Base-by-base conservation (phyloP, 2,329 filamentous ascomycete genomes). In the Fusarium heterosporum region DNA sequence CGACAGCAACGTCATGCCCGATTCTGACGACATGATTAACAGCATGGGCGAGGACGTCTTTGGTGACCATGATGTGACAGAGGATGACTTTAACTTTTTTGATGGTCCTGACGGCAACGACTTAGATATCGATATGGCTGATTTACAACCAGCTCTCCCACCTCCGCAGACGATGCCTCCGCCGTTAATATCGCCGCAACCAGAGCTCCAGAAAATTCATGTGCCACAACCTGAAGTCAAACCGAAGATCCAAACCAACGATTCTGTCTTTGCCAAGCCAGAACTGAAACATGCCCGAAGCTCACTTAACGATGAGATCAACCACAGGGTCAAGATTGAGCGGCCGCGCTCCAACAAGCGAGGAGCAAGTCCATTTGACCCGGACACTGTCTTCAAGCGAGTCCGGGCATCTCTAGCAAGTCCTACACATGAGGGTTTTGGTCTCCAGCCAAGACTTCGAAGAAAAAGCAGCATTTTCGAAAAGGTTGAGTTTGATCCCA, bases 61-160 rank as follows among this genome's bases (percentile, higher is more conserved):
- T 77, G 88, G 85, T n/a, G 86, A 89, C n/a, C 85, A 87, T 64
- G 87, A 89, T 67, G 84, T 95, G n/a, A 93, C 90, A 2, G 92
- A 96, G 69, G 91, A 88, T 8, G 92, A 96, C 73, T 95, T 95
- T 75, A 92, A 87, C 74, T 95, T 94, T 76, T 95, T 95, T 69
- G 91, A 95, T 71, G 79, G 84, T 26, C 82, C 84, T 4, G 80
- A 75, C 4, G 78, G 76, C 12, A 76, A 78, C 25, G 80, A 80
- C 40, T 58, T 83, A 39, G 78, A 79, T 22, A 69, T 76, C 19
- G 51, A 74, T 2, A 74, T 78, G 69, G 63, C 55, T 14, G 73
- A 73, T 50, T 30, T 72, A 13, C 66, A 71, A 14, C 36, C 61
- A 38, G 43, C 55, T 30, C 55, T 51, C 8, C 58, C 55, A 56